Conservation (phyloP, 805 yeast genomes). For the Nakazawaea ambrosiae region DNA sequence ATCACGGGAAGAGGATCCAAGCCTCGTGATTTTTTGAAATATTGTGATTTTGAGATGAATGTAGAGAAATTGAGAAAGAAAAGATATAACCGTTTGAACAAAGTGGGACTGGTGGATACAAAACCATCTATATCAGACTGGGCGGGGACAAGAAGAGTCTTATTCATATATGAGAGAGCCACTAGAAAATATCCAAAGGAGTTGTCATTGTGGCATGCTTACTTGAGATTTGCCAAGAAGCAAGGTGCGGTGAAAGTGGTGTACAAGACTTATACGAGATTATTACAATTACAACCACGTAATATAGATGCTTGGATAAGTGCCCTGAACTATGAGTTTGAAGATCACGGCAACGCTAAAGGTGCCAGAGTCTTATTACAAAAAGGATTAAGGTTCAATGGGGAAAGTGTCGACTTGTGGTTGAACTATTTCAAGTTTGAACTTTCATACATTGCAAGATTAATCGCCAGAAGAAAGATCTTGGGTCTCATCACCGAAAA, state of each 20-base stretch:
- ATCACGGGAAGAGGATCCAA: conserved; percentile 77
- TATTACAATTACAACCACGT: conserved; percentile 85
- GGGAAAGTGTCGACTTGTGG: conserved; percentile 71
- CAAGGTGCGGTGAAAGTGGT: conserved; percentile 65
- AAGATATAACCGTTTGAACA: conserved; percentile 55
- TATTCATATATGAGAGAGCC: conserved; percentile 80
- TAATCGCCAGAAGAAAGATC: conserved; percentile 76
- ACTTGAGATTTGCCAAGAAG: conserved; percentile 60
- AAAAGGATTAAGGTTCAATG: conserved; percentile 76
- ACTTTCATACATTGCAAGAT: conserved; percentile 74
- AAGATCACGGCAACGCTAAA: conserved; percentile 77
- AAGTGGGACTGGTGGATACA: conserved; percentile 48
- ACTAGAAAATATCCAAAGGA: conserved; percentile 74
- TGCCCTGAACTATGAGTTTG: conserved; percentile 92
- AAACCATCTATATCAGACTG: conserved; percentile 73
- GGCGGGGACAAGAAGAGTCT: conserved; percentile 76
- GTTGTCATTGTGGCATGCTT: conserved; percentile 69
- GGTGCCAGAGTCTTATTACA: conserved; percentile 86
- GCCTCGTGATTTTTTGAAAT: conserved; percentile 68
- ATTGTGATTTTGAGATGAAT: conserved; percentile 73
- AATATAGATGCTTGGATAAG: conserved; percentile 88
- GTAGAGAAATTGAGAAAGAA: conserved; percentile 73
- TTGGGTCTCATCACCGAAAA: conserved; percentile 71
- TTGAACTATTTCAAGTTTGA: conserved; percentile 83
- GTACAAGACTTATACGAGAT: conserved; percentile 67